Base-by-base conservation (phyloP, 2,329 filamentous ascomycete species). In the Fusarium hainanense region DNA sequence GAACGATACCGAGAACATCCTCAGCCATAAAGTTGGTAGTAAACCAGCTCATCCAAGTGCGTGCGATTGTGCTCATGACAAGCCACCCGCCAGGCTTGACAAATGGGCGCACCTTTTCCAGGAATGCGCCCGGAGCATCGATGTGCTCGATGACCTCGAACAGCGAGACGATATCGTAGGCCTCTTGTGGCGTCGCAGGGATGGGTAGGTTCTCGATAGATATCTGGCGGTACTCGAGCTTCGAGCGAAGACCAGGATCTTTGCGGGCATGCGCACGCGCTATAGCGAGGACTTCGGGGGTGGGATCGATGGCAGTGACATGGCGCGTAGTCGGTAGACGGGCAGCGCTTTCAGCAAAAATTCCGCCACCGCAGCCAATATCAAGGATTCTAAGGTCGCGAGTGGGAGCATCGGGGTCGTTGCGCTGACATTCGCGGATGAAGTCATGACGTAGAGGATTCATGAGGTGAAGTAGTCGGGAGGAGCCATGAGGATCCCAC, bases 111-210 rank as follows among this genome's bases (percentile, higher is more conserved):
- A 93, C 90, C 4, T 85, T 84, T 51, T 89, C 85, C 6, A 98
- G 87, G 71, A 98, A 97, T 6, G 88, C 84, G 0, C 88, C 87
- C 0, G 93, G 93, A 23, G 89, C 84, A 58, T 91, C 89, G 62
- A 99, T 92, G 79, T 99, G 96, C 81, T 99, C 96, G 57, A 99
- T 87, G 7, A 99, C 96, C 80, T 99, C 96, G 79, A 98, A 99
- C 9, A 97, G 80, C 2, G 92, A 92, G 12, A 99, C 89, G 3
- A 98, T 81, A 77, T 98, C 94, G 81, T 89, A 96, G 14, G 85
- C 83, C 6, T 84, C 78, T 16, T 77, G 76, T 7, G 74, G 70
- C 2, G 74, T 75, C 20, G 64, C 66, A 4, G 84, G 85, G 7
- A 79, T 50, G 0, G 82, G 79, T 0, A 96, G 83, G 6, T 88